phyloP scores from a whole-genome alignment of 257 asterid genomes.

The Galeopsis tetrahit region DNA sequence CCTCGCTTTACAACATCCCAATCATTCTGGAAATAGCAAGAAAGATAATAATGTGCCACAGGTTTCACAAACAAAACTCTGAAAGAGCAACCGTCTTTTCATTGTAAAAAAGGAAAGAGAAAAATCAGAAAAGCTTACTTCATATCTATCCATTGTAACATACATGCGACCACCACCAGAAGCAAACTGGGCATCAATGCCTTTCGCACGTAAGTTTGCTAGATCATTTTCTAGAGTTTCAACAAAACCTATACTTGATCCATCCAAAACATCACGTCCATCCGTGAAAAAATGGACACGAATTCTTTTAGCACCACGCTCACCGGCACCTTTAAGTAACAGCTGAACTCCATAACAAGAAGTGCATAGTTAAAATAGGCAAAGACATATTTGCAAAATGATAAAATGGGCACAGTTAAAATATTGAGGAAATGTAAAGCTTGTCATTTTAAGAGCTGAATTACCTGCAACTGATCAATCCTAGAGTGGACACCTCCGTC shows the following conservation, averaged over 20 bases:
- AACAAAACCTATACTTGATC: conserved; percentile 82
- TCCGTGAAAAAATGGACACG: conserved; percentile 91
- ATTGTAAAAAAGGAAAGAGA: neutral
- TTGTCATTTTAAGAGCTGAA: conserved; percentile 4
- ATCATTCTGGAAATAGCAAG: conserved; percentile 66
- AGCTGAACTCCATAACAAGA: conserved; percentile 50
- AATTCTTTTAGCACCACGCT: conserved; percentile 85
- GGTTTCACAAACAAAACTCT: neutral
- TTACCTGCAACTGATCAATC: conserved; percentile 81
- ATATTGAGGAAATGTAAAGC: neutral
- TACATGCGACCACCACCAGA: conserved; percentile 99
- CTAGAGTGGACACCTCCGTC: conserved; percentile 99
- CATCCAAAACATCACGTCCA: conserved; percentile 98
- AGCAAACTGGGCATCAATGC: conserved; percentile 87
- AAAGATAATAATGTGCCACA: neutral
- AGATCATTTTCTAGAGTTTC: conserved; percentile 87
- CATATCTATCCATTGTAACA: conserved; percentile 97
- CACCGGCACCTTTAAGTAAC: conserved; percentile 85
- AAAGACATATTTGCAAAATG: neutral
- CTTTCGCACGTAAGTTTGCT: conserved; percentile 67
- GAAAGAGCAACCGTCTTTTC: neutral
- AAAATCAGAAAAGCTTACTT: conserved; percentile 46
- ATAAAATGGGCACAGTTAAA: conserved; percentile 5
- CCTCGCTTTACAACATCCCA: conserved; percentile 95
- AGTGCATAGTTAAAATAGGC: conserved; percentile 24